phyloP scores from a whole-genome alignment of 2,329 filamentous ascomycete species.

The Curvularia spicifera region DNA sequence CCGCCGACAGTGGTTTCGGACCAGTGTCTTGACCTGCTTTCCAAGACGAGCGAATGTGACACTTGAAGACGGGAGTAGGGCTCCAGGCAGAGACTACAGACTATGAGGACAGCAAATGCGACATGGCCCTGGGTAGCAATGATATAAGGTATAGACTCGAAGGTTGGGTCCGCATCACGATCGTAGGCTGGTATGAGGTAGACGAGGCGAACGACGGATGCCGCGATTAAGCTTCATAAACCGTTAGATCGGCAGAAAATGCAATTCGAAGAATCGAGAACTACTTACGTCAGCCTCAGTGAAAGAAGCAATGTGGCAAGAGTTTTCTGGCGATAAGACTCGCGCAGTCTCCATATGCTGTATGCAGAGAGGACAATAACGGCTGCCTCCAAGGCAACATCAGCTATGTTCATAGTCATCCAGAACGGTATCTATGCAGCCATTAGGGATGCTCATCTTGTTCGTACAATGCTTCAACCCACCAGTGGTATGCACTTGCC shows the following conservation, averaged over 20 bases:
- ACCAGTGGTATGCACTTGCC: slow-evolving; percentile 36
- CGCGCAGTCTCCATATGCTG: slow-evolving; percentile 27
- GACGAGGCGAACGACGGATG: slow-evolving; percentile 31
- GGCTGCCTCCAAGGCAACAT: slow-evolving; percentile 27
- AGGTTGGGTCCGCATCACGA: slow-evolving; percentile 21
- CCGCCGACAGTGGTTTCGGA: slow-evolving; percentile 32
- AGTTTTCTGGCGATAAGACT: slow-evolving; percentile 24
- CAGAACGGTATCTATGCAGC: slow-evolving; percentile 25
- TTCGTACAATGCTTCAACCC: background rate
- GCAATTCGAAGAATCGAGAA: background rate
- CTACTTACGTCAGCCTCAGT: slow-evolving; percentile 30
- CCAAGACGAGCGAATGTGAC: slow-evolving; percentile 12
- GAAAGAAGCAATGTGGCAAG: slow-evolving; percentile 27
- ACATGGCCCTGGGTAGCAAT: slow-evolving; percentile 34
- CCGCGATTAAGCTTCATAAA: slow-evolving; percentile 26
- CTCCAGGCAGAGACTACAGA: slow-evolving; percentile 31
- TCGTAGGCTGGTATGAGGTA: slow-evolving; percentile 24
- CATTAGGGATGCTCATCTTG: background rate
- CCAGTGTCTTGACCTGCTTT: slow-evolving; percentile 18
- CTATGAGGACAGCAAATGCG: slow-evolving; percentile 30
- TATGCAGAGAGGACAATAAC: slow-evolving; percentile 26
- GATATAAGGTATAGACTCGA: slow-evolving; percentile 30
- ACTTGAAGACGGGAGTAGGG: slow-evolving; percentile 20
- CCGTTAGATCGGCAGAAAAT: background rate
- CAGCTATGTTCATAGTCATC: slow-evolving; percentile 26